Evolutionary conservation across 305 asterid species (phyloP), one percentile per base, ranked within the genome.

Genomic region (Fraxinus sp.): DNA sequence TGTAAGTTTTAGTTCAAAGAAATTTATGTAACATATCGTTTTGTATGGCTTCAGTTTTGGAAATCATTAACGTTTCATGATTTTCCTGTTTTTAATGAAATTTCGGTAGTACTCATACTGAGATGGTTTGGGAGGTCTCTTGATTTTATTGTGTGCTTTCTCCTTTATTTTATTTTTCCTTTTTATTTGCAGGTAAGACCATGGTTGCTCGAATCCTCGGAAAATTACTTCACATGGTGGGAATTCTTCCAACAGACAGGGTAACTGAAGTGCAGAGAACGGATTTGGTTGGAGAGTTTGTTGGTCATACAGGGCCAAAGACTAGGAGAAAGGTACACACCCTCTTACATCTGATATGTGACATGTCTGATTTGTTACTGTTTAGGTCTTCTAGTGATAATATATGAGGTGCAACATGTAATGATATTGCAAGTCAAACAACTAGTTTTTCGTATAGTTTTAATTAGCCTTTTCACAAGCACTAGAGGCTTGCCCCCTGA

Each of bases 251-350:
- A 13, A 92, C 93, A 18, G 93, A 94, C 79, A 91, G 70, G 86
- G 97, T 96, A 77, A 91, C 93, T 35, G 98, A 96, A 87, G 99
- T 96, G 77, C 99, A 96, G 84, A 91, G 98, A 86, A 94, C 99
- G 3, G 99, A 94, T 90, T 87, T 96, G 87, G 98, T 96, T 83
- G 98, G 95, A 82, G 95, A 93, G 85, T 92, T 92, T 79, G 95
- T 96, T 24, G 99, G 99, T 81, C 97, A 94, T 77, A 94, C 99
- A 49, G 99, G 99, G 62, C 96, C 95, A 0, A 92, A 92, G 83
- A 96, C 99, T 10, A 89, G 98, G 91, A 88, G 94, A 90, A 93
- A 92, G 97, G 98, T 91, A 26, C 28, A 83, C 80, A 77, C 13
- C 57, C 20, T 5, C 35, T 30, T 4, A 5, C 59, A 14, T 49